Base-by-base conservation (phyloP, 805 yeast species). In the Myxozyma vanderwaltii region DNA sequence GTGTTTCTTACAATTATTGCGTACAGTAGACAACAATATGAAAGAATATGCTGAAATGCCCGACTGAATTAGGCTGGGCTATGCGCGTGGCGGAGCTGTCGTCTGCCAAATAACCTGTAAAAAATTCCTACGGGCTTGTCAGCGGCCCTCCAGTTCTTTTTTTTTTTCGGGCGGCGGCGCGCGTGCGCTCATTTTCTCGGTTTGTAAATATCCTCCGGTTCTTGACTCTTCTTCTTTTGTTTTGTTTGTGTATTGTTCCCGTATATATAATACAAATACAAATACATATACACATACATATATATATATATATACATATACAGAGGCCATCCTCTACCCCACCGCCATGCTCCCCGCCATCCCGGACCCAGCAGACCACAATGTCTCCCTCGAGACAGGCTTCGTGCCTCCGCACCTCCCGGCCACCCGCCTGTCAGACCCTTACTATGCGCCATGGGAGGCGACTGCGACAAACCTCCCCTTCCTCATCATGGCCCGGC, bases 381-480 rank as follows among this genome's bases (percentile, higher is more conserved):
- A 85, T 44, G 81, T 91, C 39, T 86, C 88, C 23, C 81, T 83
- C 2, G 72, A 68, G 27, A 81, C 89, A 0, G 98, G 97, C 31
- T 91, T 91, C 69, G 78, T 92, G 23, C 96, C 97, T 1, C 80
- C 79, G 7, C 76, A 77, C 49, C 72, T 81, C 26, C 97, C 97
- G 0, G 74, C 88, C 12, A 76, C 74, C 23, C 71, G 76, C 39
- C 78, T 91, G 38, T 83, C 90, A 0, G 81, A 81, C 48, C 75
- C 73, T 2, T 89, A 86, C 69, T 89, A 81, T 69, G 74, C 76
- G 47, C 86, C 88, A 3, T 91, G 98, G 98, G 97, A 91, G 70
- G 68, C 70, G 15, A 69, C 89, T 21, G 91, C 79, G 5, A 74
- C 72, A 17, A 82, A 83, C 50, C 77, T 92, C 41, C 96, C 96